phyloP scores from a whole-genome alignment of 2,329 filamentous ascomycete species.

The Ceratocystis colombiana region DNA sequence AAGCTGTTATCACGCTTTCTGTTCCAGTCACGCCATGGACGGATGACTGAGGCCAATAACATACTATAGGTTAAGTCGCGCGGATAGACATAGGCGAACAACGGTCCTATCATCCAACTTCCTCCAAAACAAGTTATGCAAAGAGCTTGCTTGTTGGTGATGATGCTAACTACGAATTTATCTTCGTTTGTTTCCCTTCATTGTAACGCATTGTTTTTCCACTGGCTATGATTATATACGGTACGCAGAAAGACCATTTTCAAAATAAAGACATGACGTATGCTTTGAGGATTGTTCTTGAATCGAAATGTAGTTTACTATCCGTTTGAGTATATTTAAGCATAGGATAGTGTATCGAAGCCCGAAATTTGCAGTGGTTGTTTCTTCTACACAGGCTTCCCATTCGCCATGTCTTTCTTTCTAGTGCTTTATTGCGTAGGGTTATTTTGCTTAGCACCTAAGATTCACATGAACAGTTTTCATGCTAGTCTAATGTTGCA shows the following conservation, averaged over 20 bases:
- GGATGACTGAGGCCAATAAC: neutral
- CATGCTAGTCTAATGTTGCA: neutral
- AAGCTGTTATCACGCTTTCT: neutral
- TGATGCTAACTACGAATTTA: neutral
- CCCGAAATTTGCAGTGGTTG: neutral
- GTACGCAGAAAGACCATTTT: neutral
- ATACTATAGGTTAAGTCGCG: neutral
- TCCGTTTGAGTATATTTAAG: neutral
- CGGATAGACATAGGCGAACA: neutral
- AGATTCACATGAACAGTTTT: neutral
- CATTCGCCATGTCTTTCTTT: neutral
- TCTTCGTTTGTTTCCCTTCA: neutral
- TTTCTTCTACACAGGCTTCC: neutral
- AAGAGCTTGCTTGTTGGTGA: neutral
- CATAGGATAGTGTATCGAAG: neutral
- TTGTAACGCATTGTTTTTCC: neutral
- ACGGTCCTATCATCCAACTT: neutral
- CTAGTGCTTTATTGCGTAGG: neutral
- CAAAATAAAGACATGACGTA: slow-evolving; percentile 10
- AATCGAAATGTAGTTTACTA: neutral
- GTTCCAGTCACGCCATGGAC: neutral
- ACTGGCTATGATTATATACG: neutral
- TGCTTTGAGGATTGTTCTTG: neutral
- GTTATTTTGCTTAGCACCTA: neutral
- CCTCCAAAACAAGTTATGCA: neutral